Conservation (phyloP, 2,329 filamentous ascomycete species). For the Pseudofabraea citricarpa region DNA sequence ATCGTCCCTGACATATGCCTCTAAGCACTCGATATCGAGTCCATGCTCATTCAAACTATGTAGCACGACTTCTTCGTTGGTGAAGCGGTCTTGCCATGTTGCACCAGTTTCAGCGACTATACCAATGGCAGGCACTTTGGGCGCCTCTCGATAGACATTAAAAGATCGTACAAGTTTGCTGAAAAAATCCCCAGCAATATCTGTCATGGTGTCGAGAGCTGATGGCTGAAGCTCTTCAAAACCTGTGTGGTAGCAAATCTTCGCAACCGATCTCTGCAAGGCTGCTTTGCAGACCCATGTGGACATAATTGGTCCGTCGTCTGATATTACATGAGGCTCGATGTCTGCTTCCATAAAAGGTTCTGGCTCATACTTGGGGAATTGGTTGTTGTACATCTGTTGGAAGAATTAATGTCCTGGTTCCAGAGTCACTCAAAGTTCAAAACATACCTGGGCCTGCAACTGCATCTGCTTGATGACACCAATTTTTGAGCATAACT, state of each 20-base stretch:
- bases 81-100: slow-evolving; percentile 64
- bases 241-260: slow-evolving; percentile 92
- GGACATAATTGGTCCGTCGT: slow-evolving; percentile 84
- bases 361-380: slow-evolving; percentile 90
- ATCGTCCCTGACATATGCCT: slow-evolving; percentile 87
- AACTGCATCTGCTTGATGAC: slow-evolving; percentile 99
- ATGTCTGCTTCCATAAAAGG: slow-evolving; percentile 85
- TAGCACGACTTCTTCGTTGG: slow-evolving; percentile 77
- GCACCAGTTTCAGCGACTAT: slow-evolving; percentile 27
- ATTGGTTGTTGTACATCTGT: slow-evolving; percentile 95
- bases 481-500: slow-evolving; percentile 91
- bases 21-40: slow-evolving; percentile 73
- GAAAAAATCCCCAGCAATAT: slow-evolving; percentile 87
- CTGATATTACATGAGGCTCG: slow-evolving; percentile 82
- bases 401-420: slow-evolving; percentile 8
- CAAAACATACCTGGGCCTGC: slow-evolving; percentile 72
- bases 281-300: slow-evolving; percentile 77
- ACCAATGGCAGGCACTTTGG: slow-evolving; percentile 59
- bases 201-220: slow-evolving; percentile 83
- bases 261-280: slow-evolving; percentile 84
- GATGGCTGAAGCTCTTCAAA: slow-evolving; percentile 98
- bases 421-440: neutral
- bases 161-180: slow-evolving; percentile 75
- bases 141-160: slow-evolving; percentile 77
- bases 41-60: slow-evolving; percentile 85